phyloP scores from a whole-genome alignment of 305 asterid species.

The Euphrasia arctica region DNA sequence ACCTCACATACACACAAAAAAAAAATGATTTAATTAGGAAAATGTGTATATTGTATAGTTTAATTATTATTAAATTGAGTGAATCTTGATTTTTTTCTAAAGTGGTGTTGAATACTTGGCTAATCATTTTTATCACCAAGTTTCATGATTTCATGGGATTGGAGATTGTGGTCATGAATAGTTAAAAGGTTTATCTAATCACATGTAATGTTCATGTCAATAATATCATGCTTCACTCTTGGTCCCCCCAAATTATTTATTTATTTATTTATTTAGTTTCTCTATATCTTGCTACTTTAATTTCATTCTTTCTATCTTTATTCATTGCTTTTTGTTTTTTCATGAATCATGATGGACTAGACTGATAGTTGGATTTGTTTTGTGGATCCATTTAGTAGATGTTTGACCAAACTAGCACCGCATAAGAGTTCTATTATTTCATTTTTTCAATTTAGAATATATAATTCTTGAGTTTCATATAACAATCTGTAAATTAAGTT shows the following conservation, averaged over 20 bases:
- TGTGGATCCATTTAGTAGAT: constrained; percentile 7
- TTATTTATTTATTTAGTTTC: background rate
- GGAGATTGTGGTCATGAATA: constrained; percentile 28
- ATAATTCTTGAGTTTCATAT: too few relatives aligned
- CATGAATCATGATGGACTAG: constrained; percentile 19
- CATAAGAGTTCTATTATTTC: background rate
- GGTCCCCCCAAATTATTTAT: constrained; percentile 8
- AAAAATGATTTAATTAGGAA: background rate
- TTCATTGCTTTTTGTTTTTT: constrained; percentile 28
- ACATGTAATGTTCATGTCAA: background rate
- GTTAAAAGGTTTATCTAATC: constrained; percentile 21
- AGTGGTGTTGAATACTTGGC: constrained; percentile 27
- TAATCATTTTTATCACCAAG: constrained; percentile 39
- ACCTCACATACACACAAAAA: constrained; percentile 1
- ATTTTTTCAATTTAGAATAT: too few relatives aligned
- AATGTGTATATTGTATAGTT: background rate
- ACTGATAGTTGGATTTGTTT: constrained; percentile 8
- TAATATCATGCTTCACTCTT: constrained; percentile 8
- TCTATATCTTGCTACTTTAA: background rate
- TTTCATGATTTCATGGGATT: constrained; percentile 36
- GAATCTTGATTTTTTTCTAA: background rate
- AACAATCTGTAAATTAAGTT: too few relatives aligned
- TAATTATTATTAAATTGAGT: background rate
- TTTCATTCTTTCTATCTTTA: constrained; percentile 13
- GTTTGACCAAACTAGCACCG: constrained; percentile 1